Evolutionary conservation across 768 basidiomycete genomes (phyloP).

Genomic region (Hortiboletus campestris): DNA sequence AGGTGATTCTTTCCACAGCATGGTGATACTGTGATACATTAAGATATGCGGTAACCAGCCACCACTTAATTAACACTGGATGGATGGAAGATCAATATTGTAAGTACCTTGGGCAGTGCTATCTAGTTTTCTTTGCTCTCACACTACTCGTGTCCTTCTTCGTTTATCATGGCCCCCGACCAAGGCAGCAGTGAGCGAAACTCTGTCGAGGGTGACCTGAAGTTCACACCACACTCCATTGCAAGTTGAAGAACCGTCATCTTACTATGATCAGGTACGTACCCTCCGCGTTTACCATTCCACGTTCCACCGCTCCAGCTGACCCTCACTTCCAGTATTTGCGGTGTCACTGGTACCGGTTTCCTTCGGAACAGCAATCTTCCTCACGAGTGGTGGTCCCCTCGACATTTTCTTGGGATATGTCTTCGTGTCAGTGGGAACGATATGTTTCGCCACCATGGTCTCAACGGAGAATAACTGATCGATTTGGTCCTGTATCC

Average conservation of each 20-base stretch:
- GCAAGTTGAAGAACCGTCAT: not conserved
- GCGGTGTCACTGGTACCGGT: not conserved
- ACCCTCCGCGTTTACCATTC: not conserved
- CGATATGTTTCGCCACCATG: constrained; percentile 1
- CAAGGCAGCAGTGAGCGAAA: too few relatives aligned
- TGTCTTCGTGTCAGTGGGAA: not conserved
- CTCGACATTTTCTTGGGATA: not conserved
- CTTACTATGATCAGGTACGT: constrained; percentile 1
- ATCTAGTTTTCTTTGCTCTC: too few relatives aligned
- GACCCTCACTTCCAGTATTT: not conserved
- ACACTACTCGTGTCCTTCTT: too few relatives aligned
- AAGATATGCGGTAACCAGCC: too few relatives aligned
- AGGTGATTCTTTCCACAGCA: too few relatives aligned
- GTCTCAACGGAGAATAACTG: too few relatives aligned
- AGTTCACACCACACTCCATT: not conserved
- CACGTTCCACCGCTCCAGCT: not conserved
- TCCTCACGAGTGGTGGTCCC: not conserved
- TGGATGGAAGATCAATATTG: too few relatives aligned
- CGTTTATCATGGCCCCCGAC: too few relatives aligned
- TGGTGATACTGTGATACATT: too few relatives aligned
- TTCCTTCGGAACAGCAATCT: not conserved
- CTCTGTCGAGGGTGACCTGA: not conserved
- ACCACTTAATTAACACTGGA: too few relatives aligned
- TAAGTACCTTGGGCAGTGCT: too few relatives aligned
- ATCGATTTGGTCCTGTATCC: too few relatives aligned